These are phyloP conservation scores for Flaveria bidentis DNA, from an alignment of 129 eudicot species.

Conservation along the genomic window DNA sequence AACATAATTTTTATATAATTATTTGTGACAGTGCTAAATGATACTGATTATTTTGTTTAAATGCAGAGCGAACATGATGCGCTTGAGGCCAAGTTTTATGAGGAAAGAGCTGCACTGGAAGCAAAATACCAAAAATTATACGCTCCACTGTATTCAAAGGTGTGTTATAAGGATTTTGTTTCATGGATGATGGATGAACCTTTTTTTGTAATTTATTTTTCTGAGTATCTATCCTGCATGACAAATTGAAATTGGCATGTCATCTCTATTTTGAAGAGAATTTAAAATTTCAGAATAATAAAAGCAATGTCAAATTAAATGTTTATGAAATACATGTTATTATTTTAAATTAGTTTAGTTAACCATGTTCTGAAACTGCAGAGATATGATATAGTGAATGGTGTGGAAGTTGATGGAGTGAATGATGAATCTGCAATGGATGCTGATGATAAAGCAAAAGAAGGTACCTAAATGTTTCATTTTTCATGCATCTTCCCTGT, in stretches of 20 bases:
- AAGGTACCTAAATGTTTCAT: conserved; percentile 36
- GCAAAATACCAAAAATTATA: conserved; percentile 78
- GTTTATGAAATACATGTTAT: no score
- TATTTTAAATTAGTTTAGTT: not conserved
- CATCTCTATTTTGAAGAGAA: not conserved
- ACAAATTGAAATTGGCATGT: not conserved
- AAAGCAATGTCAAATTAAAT: not conserved
- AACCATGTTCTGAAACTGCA: conserved; percentile 31
- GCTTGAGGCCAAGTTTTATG: conserved; percentile 75
- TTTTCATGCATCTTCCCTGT: not conserved
- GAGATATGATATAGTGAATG: conserved; percentile 82
- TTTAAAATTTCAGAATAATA: not conserved
- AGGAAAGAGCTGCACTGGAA: conserved; percentile 82
- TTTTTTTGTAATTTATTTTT: not conserved
- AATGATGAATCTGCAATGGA: conserved; percentile 46
- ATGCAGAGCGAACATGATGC: conserved; percentile 70
- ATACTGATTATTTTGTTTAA: not conserved
- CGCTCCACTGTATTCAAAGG: conserved; percentile 72
- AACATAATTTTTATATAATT: not conserved
- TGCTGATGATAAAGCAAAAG: conserved; percentile 44
- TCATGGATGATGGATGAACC: no score
- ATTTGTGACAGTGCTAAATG: not conserved
- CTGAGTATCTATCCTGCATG: not conserved
- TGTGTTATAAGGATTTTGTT: conserved; percentile 3
- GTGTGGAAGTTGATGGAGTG: conserved; percentile 74